Percentiles rank a stretch among this genome's conserved stretches.
Evolutionary conservation across 2,329 filamentous ascomycete species (phyloP).

Genomic region (Talaromyces amestolkiae): DNA sequence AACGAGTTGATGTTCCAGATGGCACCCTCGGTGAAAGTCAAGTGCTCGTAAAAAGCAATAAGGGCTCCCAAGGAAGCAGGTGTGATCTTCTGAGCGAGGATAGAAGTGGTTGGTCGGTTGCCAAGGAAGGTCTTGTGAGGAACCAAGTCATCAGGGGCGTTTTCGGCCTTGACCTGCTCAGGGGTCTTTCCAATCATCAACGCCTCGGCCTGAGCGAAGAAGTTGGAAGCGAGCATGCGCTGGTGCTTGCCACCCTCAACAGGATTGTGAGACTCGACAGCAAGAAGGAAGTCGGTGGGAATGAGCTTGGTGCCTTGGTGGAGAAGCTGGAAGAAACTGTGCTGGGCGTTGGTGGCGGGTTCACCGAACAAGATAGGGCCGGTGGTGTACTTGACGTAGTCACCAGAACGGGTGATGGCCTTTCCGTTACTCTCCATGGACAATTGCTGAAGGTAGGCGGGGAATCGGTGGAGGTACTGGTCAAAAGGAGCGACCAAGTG

Average conservation of each 20-base stretch:
- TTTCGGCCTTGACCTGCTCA: conserved; percentile 49
- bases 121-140: conserved; percentile 99
- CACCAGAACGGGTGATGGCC: conserved; percentile 82
- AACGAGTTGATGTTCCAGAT: conserved; percentile 99
- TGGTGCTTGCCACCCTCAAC: conserved; percentile 90
- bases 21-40: conserved; percentile 95
- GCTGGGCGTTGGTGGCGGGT: conserved; percentile 97
- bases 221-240: conserved; percentile 57
- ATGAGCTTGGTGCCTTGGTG: conserved; percentile 99
- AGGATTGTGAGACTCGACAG: conserved; percentile 94
- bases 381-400: conserved; percentile 95
- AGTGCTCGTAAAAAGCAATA: conserved; percentile 98
- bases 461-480: conserved; percentile 98
- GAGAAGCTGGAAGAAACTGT: conserved; percentile 99
- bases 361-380: conserved; percentile 95
- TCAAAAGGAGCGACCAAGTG: conserved; percentile 97
- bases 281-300: conserved; percentile 95
- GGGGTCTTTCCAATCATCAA: conserved; percentile 55
- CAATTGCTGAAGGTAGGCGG: conserved; percentile 96
- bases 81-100: conserved; percentile 89
- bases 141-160: conserved; percentile 58
- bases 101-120: conserved; percentile 94
- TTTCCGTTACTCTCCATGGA: conserved; percentile 99
- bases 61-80: conserved; percentile 89
- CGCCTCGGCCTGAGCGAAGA: conserved; percentile 51